Evolutionary conservation across 148 eudicot genomes (phyloP), one percentile per base, ranked within the genome.

Genomic region (Vaccinium corymbosum): DNA sequence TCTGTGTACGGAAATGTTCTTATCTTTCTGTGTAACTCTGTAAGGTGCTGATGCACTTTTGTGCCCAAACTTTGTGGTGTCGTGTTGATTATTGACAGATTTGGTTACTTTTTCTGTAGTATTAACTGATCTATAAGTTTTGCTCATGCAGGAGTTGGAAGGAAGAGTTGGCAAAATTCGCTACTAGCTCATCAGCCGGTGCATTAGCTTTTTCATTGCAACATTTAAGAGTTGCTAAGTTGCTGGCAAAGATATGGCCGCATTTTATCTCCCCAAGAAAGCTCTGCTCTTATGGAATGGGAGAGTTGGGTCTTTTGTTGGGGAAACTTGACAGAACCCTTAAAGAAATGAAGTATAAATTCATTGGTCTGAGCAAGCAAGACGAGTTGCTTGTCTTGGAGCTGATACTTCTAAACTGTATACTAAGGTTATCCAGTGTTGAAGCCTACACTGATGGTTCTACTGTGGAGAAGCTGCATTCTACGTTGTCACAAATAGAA

Each of bases 81-180:
- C 81, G 50, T 5, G 3, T 71, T 29, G 32, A 25, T 22, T 48
- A 22, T 35, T 48, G 50, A n/a, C 15, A 12, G 35, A 70, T 35
- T 79, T 52, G 86, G 56, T 50, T 49, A 51, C 76, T 51, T 15
- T 78, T 42, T 17, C 20, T n/a, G 25, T 77, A 13, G 77, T 61
- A 2, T 29, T 74, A 15, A 77, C 57, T 84, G 5, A 51, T 87
- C 57, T 14, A 8, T 46, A 15, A 68, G 61, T 73, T 55, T 53
- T 79, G 22, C 68, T 64, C 81, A 84, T 90, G 87, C 92, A 96
- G 99, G 89, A 88, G 82, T 85, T 94, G 94, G 94, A 92, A 94
- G 86, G 92, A 88, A 90, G 93, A 91, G 85, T 88, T 93, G 86
- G 80, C 66, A 82, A 82, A 71, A 52, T 59, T 62, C 77, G 82